Base-by-base conservation (phyloP, 345 rosid genomes). In the Citrus hindsii region DNA sequence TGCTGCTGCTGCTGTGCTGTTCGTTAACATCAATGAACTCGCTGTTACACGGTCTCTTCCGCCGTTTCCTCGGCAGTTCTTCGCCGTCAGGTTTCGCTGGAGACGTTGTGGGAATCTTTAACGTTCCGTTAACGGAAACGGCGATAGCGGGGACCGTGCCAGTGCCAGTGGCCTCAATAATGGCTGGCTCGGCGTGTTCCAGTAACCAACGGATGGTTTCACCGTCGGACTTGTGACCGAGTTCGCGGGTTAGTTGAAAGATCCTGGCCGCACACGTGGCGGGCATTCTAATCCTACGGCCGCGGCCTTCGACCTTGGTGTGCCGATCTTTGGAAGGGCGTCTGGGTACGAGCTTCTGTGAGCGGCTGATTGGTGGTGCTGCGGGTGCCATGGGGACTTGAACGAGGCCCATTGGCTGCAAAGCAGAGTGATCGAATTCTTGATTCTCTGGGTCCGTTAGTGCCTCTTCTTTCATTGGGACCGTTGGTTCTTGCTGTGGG, bases 271-370 rank as follows among this genome's bases (percentile, higher is more conserved):
- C 95, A 71, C 94, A 93, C 6, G 90, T 73, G 46, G 92, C 90
- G 0, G 97, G 95, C 78, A 94, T 87, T 70, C 95, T 90, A 70
- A 92, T 80, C 82, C 97, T 85, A 62, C 95, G 88, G 55, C 98
- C 98, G 6, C 95, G 94, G 48, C 98, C 98, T 73, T 93, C 97
- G 7, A 93, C 98, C 80, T 93, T 93, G 1, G 95, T 89, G 86
- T 94, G 98, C 33, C 97, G 91, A 84, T 94, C 98, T 77, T 86
- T 92, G 0, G 88, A 71, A 9, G 87, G 80, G 21, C 88, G 80
- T 74, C 84, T 90, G 18, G 86, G 77, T 8, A 21, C 86, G 5
- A 69, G 80, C 35, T 46, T 46, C 51, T 46, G 51, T 0, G 81
- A 32, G 40, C 82, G 79, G 42, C 74, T 25, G 69, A 62, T 67